Evolutionary conservation across 2,329 filamentous ascomycete species (phyloP).

Genomic region (Cladophialophora exuberans): DNA sequence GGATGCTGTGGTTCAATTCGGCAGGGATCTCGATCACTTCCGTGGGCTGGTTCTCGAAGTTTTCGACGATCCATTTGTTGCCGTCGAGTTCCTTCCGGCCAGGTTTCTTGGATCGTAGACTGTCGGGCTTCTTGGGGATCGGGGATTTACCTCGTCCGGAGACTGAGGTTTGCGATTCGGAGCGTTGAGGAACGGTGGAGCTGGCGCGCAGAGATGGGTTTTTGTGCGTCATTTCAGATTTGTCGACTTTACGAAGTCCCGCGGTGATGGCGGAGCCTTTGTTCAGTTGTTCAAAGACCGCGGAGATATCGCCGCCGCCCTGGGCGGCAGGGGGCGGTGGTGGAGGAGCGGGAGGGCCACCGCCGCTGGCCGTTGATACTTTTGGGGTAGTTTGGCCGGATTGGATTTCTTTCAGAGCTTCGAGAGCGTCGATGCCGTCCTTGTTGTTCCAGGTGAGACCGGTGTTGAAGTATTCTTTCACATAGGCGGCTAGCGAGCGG

Average conservation of each 20-base stretch:
- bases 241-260: slow-evolving; percentile 89
- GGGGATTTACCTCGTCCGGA: slow-evolving; percentile 74
- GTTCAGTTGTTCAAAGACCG: slow-evolving; percentile 91
- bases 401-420: slow-evolving; percentile 65
- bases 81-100: slow-evolving; percentile 77
- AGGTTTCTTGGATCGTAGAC: slow-evolving; percentile 81
- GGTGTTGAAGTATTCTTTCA: slow-evolving; percentile 77
- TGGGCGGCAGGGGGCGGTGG: slow-evolving; percentile 56
- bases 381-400: slow-evolving; percentile 39
- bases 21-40: slow-evolving; percentile 80
- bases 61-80: slow-evolving; percentile 96
- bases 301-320: slow-evolving; percentile 68
- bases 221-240: slow-evolving; percentile 97
- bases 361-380: slow-evolving; percentile 41
- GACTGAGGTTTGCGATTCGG: slow-evolving; percentile 56
- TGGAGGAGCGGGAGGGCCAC: slow-evolving; percentile 63
- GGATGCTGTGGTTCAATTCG: slow-evolving; percentile 80
- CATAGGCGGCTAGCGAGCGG: slow-evolving; percentile 78
- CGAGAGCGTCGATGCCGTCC: slow-evolving; percentile 71
- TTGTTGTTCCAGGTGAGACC: slow-evolving; percentile 87
- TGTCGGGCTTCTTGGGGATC: slow-evolving; percentile 84
- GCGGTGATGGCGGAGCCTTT: slow-evolving; percentile 86
- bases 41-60: slow-evolving; percentile 75
- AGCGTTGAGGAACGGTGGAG: slow-evolving; percentile 68
- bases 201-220: slow-evolving; percentile 82